Percentiles rank a stretch among this genome's conserved stretches.
These are phyloP conservation scores for Amylocarpus encephaloides DNA, from an alignment of 2,329 filamentous ascomycete genomes.

Conservation along the genomic window DNA sequence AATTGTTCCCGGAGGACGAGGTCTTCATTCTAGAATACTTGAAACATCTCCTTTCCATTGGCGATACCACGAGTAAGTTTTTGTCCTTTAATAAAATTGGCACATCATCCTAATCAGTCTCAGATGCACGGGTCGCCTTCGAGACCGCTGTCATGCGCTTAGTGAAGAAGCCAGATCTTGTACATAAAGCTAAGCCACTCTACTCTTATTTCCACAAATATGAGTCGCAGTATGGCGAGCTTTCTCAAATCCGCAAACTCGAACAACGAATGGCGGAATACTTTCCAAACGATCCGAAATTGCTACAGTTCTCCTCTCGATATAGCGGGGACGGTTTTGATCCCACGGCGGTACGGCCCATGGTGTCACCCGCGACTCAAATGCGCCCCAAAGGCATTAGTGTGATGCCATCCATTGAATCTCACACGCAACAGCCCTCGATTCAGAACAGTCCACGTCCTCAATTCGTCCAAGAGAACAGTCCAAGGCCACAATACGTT, in stretches of 20 bases:
- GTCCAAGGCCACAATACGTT: conserved; percentile 29
- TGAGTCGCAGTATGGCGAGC: conserved; percentile 88
- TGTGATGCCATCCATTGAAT: conserved; percentile 49
- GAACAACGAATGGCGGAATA: conserved; percentile 90
- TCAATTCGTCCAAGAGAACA: conserved; percentile 27
- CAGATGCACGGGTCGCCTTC: conserved; percentile 91
- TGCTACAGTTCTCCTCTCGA: conserved; percentile 69
- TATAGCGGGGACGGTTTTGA: conserved; percentile 72
- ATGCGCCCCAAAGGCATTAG: conserved; percentile 55
- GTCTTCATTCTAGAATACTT: conserved; percentile 91
- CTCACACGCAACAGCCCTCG: conserved; percentile 34
- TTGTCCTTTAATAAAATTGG: no score
- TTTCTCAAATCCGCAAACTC: conserved; percentile 82
- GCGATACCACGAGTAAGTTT: conserved; percentile 83
- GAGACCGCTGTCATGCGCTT: conserved; percentile 87
- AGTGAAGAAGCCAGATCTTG: conserved; percentile 66
- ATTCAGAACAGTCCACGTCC: conserved; percentile 33
- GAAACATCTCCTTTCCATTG: conserved; percentile 86
- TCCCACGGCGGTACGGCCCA: conserved; percentile 71
- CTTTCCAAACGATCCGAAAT: conserved; percentile 79
- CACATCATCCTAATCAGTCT: conserved; percentile 16
- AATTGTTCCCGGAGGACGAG: conserved; percentile 90
- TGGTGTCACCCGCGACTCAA: conserved; percentile 76
- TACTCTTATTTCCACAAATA: conserved; percentile 93
- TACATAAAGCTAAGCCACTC: conserved; percentile 72